Base-by-base conservation (phyloP, 176 grass and related monocot genomes). In the Paspalum notatum region DNA sequence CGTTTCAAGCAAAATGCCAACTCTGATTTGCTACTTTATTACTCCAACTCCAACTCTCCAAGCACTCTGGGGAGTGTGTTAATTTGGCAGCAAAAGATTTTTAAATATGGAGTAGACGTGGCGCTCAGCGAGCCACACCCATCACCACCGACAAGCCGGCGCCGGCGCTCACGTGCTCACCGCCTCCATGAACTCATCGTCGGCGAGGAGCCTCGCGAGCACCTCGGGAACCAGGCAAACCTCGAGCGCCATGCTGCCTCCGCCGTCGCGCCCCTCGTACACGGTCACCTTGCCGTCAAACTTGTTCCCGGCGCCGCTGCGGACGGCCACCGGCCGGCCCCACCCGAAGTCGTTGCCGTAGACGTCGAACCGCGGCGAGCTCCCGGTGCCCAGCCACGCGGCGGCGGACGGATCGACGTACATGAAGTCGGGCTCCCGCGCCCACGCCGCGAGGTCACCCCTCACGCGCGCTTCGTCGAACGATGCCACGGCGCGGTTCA, bases 301-400 rank as follows among this genome's bases (percentile, higher is more conserved):
- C 67, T 84, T 89, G 63, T 72, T 82, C 7, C 55, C 76, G 15
- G 41, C 15, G 25, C 87, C 82, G 6, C 77, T 85, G 3, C 87
- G 70, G 1, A 76, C 72, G 0, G 39, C 65, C 42, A 90, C 38
- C 51, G 87, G 77, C 45, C 22, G 38, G 9, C 87, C 87, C 87
- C 78, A 78, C 1, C 76, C 82, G 40, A 81, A 85, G 25, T 89
- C 87, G 50, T 83, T 84, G 8, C 68, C 64, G 40, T 43, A 67
- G 18, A 66, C 64, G 40, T 67, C 82, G 42, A 90, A 90, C 54
- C 82, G 59, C 14, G 87, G 82, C 18, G 84, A 90, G 48, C 66
- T 75, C 4, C 49, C 74, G 4, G 71, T 79, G 0, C 8, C 16
- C 15, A 90, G 0, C 72, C 13, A 12, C 3, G 41, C 14, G 79